Evolutionary conservation across 768 basidiomycete species (phyloP).

Genomic region (Albatrellus ellisii): DNA sequence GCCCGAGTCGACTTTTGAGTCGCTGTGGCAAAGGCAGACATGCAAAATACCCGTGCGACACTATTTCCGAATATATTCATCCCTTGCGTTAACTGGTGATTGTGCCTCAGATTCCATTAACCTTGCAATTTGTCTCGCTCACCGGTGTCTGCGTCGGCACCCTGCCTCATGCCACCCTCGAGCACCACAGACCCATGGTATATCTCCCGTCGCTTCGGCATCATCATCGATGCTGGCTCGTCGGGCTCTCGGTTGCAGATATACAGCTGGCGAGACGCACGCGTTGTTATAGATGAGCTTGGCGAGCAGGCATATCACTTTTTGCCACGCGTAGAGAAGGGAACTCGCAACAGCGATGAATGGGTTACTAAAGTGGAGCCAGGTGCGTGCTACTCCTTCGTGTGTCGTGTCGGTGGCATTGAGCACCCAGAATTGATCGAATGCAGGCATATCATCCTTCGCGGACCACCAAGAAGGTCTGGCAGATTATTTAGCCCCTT

Average conservation of each 20-base stretch:
- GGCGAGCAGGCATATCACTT: constrained; percentile 34
- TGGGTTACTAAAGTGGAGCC: constrained; percentile 94
- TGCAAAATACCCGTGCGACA: too few species aligned
- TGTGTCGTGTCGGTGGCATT: neutral
- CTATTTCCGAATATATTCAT: too few species aligned
- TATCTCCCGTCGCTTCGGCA: constrained; percentile 69
- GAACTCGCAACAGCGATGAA: constrained; percentile 61
- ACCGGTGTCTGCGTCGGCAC: neutral
- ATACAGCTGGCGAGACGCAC: constrained; percentile 91
- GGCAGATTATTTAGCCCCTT: constrained; percentile 64
- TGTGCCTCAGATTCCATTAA: too few species aligned
- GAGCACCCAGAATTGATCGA: neutral
- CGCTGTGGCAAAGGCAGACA: too few species aligned
- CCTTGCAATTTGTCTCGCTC: neutral
- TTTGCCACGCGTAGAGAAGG: constrained; percentile 86
- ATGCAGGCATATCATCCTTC: constrained; percentile 76
- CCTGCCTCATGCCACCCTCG: constrained; percentile 54
- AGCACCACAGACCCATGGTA: constrained; percentile 64
- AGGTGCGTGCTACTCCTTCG: constrained; percentile 52
- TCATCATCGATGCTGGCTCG: constrained; percentile 97
- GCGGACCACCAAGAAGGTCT: constrained; percentile 56
- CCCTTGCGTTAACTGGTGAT: neutral
- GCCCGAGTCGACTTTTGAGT: too few species aligned
- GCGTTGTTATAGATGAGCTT: constrained; percentile 39
- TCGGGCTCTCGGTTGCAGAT: constrained; percentile 94